Base-by-base conservation (phyloP, 306 rosid species). In the Inga laurina region DNA sequence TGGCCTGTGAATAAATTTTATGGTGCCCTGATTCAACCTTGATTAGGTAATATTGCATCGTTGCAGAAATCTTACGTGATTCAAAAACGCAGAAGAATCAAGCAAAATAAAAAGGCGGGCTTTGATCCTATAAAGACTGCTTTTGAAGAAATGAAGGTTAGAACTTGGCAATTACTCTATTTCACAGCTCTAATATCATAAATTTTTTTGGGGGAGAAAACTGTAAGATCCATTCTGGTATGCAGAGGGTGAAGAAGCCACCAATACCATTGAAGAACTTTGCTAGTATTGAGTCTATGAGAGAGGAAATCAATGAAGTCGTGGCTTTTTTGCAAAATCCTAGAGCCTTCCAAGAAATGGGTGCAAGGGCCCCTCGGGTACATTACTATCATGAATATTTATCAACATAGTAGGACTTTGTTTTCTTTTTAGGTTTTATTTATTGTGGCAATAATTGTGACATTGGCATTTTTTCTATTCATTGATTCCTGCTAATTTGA, bases 291-390 rank as follows among this genome's bases (percentile, higher is more conserved):
- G 98, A 96, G 79, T 92, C 98, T 68, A 95, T 93, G 97, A 92
- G 87, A 88, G 99, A 95, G 88, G 99, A 95, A 88, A 93, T 95
- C 74, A 92, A 91, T 79, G 99, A 95, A 89, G 97, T 95, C 84
- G 98, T 95, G 82, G 85, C 94, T 76, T 95, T 95, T 90, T 91
- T 95, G 74, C 95, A 88, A 86, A 95, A 95, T 88, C 98, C 99
- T 45, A 82, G 79, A 72, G 99, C 99, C 19, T 95, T 95, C 81
- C 91, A 93, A 89, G 97, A 95, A 81, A 95, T 95, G 96, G 99
- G 99, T 83, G 99, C 98, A 2, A 90, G 89, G 82, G 97, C 99
- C 78, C 98, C 98, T 89, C 94, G 98, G 91, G 99, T 95, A 93
- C 74, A 94, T 82, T 86, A 67, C 41, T 64, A 64, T 82, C 52